These are phyloP conservation scores for Apiospora kogelbergensis DNA, from an alignment of 2,329 filamentous ascomycete genomes.

Conservation along the genomic window DNA sequence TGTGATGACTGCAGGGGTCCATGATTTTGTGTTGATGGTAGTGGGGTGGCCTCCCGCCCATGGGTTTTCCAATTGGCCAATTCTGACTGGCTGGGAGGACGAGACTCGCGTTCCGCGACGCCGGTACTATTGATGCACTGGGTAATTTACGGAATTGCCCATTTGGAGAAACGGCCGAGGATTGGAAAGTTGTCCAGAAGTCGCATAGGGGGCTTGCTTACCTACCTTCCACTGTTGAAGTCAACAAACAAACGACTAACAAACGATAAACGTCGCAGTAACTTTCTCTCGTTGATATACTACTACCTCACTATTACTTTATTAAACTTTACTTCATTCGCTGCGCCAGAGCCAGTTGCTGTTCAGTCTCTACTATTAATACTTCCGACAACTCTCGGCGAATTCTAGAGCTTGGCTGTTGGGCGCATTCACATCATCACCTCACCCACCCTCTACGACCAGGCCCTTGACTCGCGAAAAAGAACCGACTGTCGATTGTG, in stretches of 20 bases:
- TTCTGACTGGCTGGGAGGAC: background rate
- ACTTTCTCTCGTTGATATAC: background rate
- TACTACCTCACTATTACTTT: background rate
- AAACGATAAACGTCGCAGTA: background rate
- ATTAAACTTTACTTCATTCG: background rate
- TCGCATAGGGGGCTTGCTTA: background rate
- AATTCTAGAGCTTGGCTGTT: background rate
- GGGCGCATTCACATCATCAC: background rate
- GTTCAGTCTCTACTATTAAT: background rate
- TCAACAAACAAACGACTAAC: conserved; percentile 2
- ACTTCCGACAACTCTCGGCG: background rate
- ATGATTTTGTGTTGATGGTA: background rate
- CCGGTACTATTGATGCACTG: background rate
- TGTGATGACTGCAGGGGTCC: background rate
- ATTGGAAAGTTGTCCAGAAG: background rate
- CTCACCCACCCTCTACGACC: background rate
- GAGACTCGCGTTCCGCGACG: background rate
- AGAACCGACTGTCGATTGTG: background rate
- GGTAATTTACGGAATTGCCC: background rate
- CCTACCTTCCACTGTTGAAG: background rate
- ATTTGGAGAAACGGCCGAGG: conserved; percentile 1
- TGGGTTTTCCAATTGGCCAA: conserved; percentile 11
- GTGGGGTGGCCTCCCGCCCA: background rate
- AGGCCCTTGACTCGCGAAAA: background rate
- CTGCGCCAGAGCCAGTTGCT: background rate